Evolutionary conservation across 495 filamentous ascomycete genomes (phyloP), one percentile per base, ranked within the genome.

Genomic region (Aspergillus panamensis): DNA sequence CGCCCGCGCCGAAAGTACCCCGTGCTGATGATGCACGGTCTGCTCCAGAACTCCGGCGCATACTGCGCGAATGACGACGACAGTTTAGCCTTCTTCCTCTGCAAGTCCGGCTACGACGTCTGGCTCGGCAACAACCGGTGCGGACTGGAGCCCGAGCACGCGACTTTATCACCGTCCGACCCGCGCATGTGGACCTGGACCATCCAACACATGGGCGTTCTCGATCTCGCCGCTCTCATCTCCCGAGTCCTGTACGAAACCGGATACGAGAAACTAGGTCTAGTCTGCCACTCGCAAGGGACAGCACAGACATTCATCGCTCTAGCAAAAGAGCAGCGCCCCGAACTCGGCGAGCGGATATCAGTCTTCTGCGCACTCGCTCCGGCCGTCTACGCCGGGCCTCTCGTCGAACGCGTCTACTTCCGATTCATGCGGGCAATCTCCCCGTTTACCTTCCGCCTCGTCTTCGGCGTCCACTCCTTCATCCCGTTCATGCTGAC

Each of bases 171-270:
- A 1, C 82, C 86, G 57, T 74, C 74, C 16, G 93, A 97, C 65
- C 93, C 93, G 6, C 83, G 92, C 17, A 96, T 97, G 91, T 97
- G 93, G 93, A 82, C 87, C 10, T 97, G 93, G 93, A 96, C 96
- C 64, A 95, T 97, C 55, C 83, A 89, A 0, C 91, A 96, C 72
- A 93, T 97, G 85, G 94, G 93, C 13, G 85, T 90, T 0, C 82
- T 95, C 58, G 93, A 97, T 68, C 81, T 97, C n/a, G 80, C 94
- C 1, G 91, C 92, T 1, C 79, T 97, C n/a, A 80, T 92, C 13
- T 87, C 88, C 9, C 88, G 90, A 16, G 90, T 97, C 6, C 77
- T 96, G 0, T 81, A 77, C 53, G 87, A 94, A 67, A 96, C 93
- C 0, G 85, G 86, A 1, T 97, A 96, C 68, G 77, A 82, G 31